Percentiles rank a stretch among this genome's conserved stretches.
Evolutionary conservation across 441 rosid genomes (phyloP).

Genomic region (Syzygium malaccense): DNA sequence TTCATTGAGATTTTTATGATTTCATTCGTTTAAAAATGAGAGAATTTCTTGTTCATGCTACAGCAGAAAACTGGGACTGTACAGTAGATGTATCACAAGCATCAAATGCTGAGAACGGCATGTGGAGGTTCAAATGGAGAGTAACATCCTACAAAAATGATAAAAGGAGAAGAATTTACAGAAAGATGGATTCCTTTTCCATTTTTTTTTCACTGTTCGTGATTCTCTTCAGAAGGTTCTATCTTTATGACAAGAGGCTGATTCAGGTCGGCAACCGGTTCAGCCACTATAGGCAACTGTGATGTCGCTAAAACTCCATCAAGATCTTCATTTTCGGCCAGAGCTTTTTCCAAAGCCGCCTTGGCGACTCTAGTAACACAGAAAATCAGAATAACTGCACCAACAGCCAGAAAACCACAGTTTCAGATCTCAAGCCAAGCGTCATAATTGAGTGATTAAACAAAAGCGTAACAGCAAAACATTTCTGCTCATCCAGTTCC

Average conservation of each 20-base stretch:
- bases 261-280: conserved; percentile 34
- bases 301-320: conserved; percentile 34
- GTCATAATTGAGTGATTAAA: neutral
- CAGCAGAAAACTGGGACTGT: conserved; percentile 19
- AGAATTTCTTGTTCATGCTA: neutral
- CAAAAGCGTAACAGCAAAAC: neutral
- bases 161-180: conserved; percentile 28
- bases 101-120: neutral
- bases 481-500: neutral
- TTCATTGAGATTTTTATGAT: neutral
- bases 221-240: conserved; percentile 34
- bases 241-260: conserved; percentile 82
- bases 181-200: neutral
- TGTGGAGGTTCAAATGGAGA: conserved; percentile 4
- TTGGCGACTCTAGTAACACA: conserved; percentile 85
- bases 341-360: conserved; percentile 82
- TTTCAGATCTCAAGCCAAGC: neutral
- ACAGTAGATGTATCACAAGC: conserved; percentile 18
- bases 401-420: neutral
- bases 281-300: conserved; percentile 34
- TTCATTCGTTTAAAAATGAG: neutral
- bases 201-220: conserved; percentile 17
- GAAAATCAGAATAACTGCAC: conserved; percentile 70
- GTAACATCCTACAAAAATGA: conserved; percentile 3
- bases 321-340: conserved; percentile 74